phyloP scores from a whole-genome alignment of 140 eudicot genomes.

The Stevia rebaudiana region DNA sequence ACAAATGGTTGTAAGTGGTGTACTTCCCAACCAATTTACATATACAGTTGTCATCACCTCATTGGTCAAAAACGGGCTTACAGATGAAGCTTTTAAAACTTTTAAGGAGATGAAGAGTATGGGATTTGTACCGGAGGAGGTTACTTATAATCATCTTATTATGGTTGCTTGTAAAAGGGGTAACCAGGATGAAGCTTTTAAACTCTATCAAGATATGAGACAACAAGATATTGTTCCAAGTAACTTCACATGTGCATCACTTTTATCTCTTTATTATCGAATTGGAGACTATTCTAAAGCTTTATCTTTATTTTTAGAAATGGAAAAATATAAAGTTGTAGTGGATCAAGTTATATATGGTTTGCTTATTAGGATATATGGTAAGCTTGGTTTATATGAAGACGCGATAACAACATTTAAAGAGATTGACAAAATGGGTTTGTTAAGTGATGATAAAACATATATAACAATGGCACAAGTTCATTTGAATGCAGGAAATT shows the following conservation, averaged over 20 bases:
- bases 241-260: slow-evolving; percentile 89
- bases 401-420: slow-evolving; percentile 68
- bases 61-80: slow-evolving; percentile 53
- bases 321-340: slow-evolving; percentile 58
- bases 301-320: slow-evolving; percentile 67
- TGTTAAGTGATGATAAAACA: slow-evolving; percentile 67
- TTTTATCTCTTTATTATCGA: slow-evolving; percentile 61
- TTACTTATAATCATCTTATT: slow-evolving; percentile 68
- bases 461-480: slow-evolving; percentile 89
- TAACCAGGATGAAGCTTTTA: slow-evolving; percentile 40
- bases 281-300: slow-evolving; percentile 81
- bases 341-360: slow-evolving; percentile 86
- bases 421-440: slow-evolving; percentile 58
- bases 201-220: slow-evolving; percentile 71
- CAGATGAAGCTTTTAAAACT: slow-evolving; percentile 49
- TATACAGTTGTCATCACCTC: slow-evolving; percentile 77
- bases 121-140: slow-evolving; percentile 81
- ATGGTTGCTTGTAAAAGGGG: slow-evolving; percentile 43
- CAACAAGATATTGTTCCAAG: slow-evolving; percentile 56
- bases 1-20: slow-evolving; percentile 46
- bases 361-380: slow-evolving; percentile 80
- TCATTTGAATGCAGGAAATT: slow-evolving; percentile 53
- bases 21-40: slow-evolving; percentile 59
- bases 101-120: slow-evolving; percentile 54
- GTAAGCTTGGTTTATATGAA: slow-evolving; percentile 80